Evolutionary conservation across 176 grass and related monocot species (phyloP).

Genomic region (Musa troglodytarum): DNA sequence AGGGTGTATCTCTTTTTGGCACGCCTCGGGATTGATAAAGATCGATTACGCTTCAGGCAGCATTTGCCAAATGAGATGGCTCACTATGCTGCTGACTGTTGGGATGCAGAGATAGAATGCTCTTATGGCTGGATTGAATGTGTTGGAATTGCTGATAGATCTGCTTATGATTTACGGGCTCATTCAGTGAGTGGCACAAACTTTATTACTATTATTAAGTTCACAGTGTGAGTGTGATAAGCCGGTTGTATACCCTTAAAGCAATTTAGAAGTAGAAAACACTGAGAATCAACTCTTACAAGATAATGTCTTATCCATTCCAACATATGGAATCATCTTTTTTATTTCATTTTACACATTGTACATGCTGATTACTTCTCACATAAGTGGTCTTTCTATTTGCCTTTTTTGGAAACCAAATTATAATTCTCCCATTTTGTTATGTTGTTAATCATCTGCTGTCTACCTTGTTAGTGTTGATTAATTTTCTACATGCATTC

Average conservation of each 20-base stretch:
- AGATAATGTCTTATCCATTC: too few species aligned
- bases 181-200: constrained; percentile 43
- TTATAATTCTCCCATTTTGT: too few species aligned
- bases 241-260: not conserved
- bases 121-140: constrained; percentile 98
- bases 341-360: too few species aligned
- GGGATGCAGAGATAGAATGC: constrained; percentile 98
- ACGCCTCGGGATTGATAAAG: constrained; percentile 75
- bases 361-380: too few species aligned
- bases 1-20: constrained; percentile 89
- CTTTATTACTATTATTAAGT: not conserved
- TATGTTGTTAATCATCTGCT: too few species aligned
- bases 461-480: too few species aligned
- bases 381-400: too few species aligned
- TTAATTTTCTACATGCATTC: too few species aligned
- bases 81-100: constrained; percentile 96
- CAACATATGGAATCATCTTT: too few species aligned
- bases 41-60: constrained; percentile 72
- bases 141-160: constrained; percentile 99
- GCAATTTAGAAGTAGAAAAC: not conserved
- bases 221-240: too few species aligned
- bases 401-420: too few species aligned
- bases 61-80: constrained; percentile 97
- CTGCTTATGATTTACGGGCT: constrained; percentile 72
- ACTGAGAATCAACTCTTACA: too few species aligned